Evolutionary conservation across 352 stramenopile genomes (phyloP).

Genomic region (Pythium monospermum): DNA sequence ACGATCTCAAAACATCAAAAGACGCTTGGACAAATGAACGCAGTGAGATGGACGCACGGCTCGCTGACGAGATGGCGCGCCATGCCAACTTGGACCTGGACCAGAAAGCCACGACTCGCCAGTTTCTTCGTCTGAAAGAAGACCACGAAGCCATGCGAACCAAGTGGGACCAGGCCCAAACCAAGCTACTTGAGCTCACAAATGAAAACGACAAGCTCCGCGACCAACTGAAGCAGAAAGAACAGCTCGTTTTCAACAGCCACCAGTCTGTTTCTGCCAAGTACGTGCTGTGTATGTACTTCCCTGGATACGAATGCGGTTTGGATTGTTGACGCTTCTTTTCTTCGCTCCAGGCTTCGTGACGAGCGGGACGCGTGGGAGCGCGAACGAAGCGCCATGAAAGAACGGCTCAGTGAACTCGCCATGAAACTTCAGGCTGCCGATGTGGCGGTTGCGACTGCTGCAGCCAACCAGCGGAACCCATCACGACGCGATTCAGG

Average conservation of each 20-base stretch:
- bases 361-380: slow-evolving; percentile 54
- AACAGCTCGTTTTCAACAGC: slow-evolving; percentile 49
- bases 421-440: slow-evolving; percentile 52
- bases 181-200: slow-evolving; percentile 42
- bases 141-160: slow-evolving; percentile 42
- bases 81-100: slow-evolving; percentile 52
- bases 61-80: slow-evolving; percentile 44
- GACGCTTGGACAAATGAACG: slow-evolving; percentile 35
- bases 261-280: slow-evolving; percentile 53
- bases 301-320: no score
- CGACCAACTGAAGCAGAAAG: slow-evolving; percentile 75
- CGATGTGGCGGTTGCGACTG: slow-evolving; percentile 30
- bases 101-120: slow-evolving; percentile 38
- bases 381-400: slow-evolving; percentile 36
- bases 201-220: slow-evolving; percentile 57
- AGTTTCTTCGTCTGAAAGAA: slow-evolving; percentile 39
- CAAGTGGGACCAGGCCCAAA: slow-evolving; percentile 54
- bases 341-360: slow-evolving; percentile 29
- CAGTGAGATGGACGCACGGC: slow-evolving; percentile 31
- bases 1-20: slow-evolving; percentile 36
- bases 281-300: no score
- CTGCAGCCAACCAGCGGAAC: background rate
- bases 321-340: background rate
- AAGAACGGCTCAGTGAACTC: slow-evolving; percentile 53
- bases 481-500: slow-evolving; percentile 3